Evolutionary conservation across 306 rosid genomes (phyloP), one percentile per base, ranked within the genome.

Genomic region (Styphnolobium japonicum): DNA sequence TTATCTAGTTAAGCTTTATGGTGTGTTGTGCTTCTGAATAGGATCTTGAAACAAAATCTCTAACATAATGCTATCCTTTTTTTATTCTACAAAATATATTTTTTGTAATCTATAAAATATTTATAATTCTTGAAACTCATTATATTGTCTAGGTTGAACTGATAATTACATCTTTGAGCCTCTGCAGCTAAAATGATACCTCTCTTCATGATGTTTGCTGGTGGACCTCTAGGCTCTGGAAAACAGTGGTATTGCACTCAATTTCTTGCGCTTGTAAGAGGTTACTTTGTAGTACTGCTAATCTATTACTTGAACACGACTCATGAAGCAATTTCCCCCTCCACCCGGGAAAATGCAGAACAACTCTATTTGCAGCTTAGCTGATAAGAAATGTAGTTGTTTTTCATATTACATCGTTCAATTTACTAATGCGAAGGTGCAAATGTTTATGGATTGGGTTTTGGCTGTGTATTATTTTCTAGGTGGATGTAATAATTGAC

Each of bases 171-270:
- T 69, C 57, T 85, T 66, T 85, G 83, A 73, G 48, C 65, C 31
- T 69, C 36, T 87, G 90, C 96, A 95, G 99, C 97, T 72, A 95
- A 95, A 89, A 95, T 95, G 99, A 76, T 93, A 75, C 99, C 98
- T 75, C 88, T 95, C 77, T 93, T 95, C 89, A 86, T 60, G 89
- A 71, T 95, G 94, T 95, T 91, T 86, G 99, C 98, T 68, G 99
- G 99, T 51, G 99, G 99, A 79, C 99, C 97, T 67, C 56, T 93
- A 83, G 99, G 99, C 71, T 86, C 98, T 27, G 99, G 99, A 86
- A 90, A 85, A 64, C 99, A 95, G 71, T 95, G 99, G 98, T 95
- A 93, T 56, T 67, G 67, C 56, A 68, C 90, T 81, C 73, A 7
- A 34, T 33, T 51, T 76, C 76, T 76, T 27, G 56, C 58, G 8